phyloP scores from a whole-genome alignment of 2,329 filamentous ascomycete species.

The Xylaria sp. region DNA sequence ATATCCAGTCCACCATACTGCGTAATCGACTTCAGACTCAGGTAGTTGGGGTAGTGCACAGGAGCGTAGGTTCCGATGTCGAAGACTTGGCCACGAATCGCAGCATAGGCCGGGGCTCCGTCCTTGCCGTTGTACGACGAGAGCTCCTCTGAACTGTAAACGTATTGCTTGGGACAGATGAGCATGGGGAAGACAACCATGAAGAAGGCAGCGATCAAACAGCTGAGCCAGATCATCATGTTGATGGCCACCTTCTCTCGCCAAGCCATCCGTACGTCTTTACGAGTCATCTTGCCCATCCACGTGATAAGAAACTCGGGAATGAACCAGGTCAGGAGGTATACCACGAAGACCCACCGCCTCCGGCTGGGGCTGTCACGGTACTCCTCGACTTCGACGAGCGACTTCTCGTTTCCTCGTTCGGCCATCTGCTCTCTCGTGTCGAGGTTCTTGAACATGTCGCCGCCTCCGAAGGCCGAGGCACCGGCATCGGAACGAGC shows the following conservation, averaged over 20 bases:
- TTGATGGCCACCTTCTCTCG: conserved; percentile 98
- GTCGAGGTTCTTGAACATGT: conserved; percentile 98
- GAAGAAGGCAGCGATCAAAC: conserved; percentile 79
- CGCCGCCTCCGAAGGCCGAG: conserved; percentile 87
- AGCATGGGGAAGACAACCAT: conserved; percentile 84
- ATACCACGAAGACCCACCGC: conserved; percentile 87
- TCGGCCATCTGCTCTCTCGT: conserved; percentile 94
- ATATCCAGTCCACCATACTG: conserved; percentile 88
- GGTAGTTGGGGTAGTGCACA: conserved; percentile 72
- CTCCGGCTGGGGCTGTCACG: conserved; percentile 78
- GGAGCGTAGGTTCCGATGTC: conserved; percentile 75
- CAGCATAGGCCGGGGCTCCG: conserved; percentile 66
- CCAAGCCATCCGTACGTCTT: conserved; percentile 92
- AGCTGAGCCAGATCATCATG: conserved; percentile 91
- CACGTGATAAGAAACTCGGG: conserved; percentile 81
- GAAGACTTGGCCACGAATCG: conserved; percentile 89
- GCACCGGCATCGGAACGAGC: conserved; percentile 86
- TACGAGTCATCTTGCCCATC: conserved; percentile 84
- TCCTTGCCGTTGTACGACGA: conserved; percentile 72
- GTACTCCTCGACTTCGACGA: conserved; percentile 88
- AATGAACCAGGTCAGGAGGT: conserved; percentile 80
- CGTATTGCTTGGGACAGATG: conserved; percentile 89
- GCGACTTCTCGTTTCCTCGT: conserved; percentile 86
- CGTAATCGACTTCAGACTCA: conserved; percentile 65
- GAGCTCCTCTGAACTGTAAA: conserved; percentile 80